Evolutionary conservation across 345 rosid genomes (phyloP).

Genomic region (Draba incana): DNA sequence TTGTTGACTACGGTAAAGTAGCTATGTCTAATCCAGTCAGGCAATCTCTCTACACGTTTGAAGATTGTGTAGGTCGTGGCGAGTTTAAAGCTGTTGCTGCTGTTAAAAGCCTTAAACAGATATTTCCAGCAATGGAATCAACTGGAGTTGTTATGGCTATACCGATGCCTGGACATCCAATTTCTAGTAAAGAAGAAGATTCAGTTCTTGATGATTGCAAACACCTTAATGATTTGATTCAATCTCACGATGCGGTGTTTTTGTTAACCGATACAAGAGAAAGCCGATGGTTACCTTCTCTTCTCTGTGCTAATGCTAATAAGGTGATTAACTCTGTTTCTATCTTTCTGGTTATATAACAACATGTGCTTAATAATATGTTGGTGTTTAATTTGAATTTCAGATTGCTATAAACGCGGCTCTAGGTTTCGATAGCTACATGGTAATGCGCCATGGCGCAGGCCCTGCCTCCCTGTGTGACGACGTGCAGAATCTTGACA

Average conservation of each 20-base stretch:
- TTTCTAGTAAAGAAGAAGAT: slow-evolving; percentile 72
- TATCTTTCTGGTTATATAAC: slow-evolving; percentile 4
- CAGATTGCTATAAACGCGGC: slow-evolving; percentile 93
- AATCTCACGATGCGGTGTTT: slow-evolving; percentile 88
- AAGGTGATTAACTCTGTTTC: slow-evolving; percentile 54
- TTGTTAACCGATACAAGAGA: slow-evolving; percentile 97
- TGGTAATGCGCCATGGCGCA: slow-evolving; percentile 98
- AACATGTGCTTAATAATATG: slow-evolving; percentile 1
- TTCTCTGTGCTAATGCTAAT: slow-evolving; percentile 73
- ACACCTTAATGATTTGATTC: slow-evolving; percentile 63
- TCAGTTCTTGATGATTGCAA: slow-evolving; percentile 75
- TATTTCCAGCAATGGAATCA: slow-evolving; percentile 93
- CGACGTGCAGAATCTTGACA: slow-evolving; percentile 48
- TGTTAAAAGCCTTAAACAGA: slow-evolving; percentile 76
- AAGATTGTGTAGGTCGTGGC: slow-evolving; percentile 84
- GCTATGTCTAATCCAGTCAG: slow-evolving; percentile 98
- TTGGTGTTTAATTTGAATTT: slow-evolving; percentile 25
- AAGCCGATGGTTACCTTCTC: slow-evolving; percentile 95
- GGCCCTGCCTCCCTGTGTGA: slow-evolving; percentile 59
- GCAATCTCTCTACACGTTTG: slow-evolving; percentile 88
- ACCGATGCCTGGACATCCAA: slow-evolving; percentile 98
- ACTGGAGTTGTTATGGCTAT: slow-evolving; percentile 82
- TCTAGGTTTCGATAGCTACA: slow-evolving; percentile 93
- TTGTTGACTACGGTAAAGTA: slow-evolving; percentile 88
- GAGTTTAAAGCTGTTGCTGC: slow-evolving; percentile 86